Conservation (phyloP, 306 rosid genomes). For the Acacia acuminata region DNA sequence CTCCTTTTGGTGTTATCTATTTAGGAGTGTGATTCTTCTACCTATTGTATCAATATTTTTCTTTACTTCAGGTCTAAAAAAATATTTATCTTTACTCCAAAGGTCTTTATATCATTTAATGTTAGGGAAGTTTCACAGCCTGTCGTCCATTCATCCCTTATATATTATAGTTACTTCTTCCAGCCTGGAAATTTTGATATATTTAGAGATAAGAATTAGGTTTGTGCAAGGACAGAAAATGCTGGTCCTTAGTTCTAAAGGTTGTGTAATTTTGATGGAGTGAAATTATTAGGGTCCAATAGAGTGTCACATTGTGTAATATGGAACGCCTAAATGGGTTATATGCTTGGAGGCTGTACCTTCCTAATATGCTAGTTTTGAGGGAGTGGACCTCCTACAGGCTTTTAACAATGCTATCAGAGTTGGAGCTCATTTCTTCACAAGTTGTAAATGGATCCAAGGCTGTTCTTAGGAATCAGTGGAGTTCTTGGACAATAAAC, state of each 20-base stretch:
- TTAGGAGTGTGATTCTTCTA: background rate
- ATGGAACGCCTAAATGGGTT: background rate
- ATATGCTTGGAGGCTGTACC: background rate
- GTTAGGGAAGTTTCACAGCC: constrained; percentile 15
- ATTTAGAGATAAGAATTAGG: background rate
- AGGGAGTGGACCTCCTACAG: background rate
- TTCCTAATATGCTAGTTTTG: background rate
- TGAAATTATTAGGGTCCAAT: background rate
- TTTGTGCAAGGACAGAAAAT: background rate
- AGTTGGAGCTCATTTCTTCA: background rate
- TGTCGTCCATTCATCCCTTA: background rate
- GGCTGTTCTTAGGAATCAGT: background rate
- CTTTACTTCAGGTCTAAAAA: background rate
- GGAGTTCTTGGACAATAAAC: no score
- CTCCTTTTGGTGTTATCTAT: background rate
- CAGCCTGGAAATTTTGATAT: constrained; percentile 10
- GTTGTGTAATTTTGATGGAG: background rate
- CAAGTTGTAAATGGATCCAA: background rate
- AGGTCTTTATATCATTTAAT: background rate
- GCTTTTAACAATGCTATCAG: background rate
- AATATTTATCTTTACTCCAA: no score
- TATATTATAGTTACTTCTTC: constrained; percentile 3
- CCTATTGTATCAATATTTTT: background rate
- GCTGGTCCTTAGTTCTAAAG: background rate
- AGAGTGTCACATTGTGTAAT: background rate